Evolutionary conservation across 306 rosid species (phyloP), one percentile per base, ranked within the genome.

Genomic region (Malus asiatica): DNA sequence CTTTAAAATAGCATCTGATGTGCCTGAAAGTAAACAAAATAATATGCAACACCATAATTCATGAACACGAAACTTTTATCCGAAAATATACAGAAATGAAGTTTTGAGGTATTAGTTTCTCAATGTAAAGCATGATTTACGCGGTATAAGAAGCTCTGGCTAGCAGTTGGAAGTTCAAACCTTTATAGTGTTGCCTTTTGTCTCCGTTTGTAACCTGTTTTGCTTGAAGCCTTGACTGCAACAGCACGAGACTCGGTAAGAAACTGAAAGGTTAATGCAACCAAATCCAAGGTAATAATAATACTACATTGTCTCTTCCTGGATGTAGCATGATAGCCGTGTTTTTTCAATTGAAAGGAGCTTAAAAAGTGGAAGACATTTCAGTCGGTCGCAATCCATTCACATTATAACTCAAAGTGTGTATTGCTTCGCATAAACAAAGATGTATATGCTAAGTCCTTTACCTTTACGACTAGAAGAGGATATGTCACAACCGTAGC

Each of bases 401-500:
- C 58, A 73, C 25, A 40, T 27, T 10, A 42, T 62, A 52, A 38
- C 30, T 71, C 29, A 60, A 60, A 23, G 33, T 64, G 55, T 13
- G 32, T 70, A 48, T 25, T 64, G 40, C 51, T 74, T 72, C 79
- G 63, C 30, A 61, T 51, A 15, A 44, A 51, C 55, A 58, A 11
- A 53, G 51, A 68, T 61, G 66, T 44, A 25, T 57, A 62, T 32
- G 78, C 7, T 72, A 76, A 10, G 44, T 18, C 35, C 72, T 72
- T 75, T 89, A 95, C 99, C 99, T 95, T 95, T 48, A 95, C 92
- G 75, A 95, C 99, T 68, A 95, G 79, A 60, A 95, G 90, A 73
- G 99, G 99, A 88, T 95, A 95, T 4, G 97, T 95, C 67, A 95
- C 87, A 58, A 90, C 87, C 18, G 99, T 95, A 70, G 99, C 99